Evolutionary conservation across 2,329 filamentous ascomycete genomes (phyloP), one percentile per base, ranked within the genome.

Genomic region (Arachnopeziza araneosa): DNA sequence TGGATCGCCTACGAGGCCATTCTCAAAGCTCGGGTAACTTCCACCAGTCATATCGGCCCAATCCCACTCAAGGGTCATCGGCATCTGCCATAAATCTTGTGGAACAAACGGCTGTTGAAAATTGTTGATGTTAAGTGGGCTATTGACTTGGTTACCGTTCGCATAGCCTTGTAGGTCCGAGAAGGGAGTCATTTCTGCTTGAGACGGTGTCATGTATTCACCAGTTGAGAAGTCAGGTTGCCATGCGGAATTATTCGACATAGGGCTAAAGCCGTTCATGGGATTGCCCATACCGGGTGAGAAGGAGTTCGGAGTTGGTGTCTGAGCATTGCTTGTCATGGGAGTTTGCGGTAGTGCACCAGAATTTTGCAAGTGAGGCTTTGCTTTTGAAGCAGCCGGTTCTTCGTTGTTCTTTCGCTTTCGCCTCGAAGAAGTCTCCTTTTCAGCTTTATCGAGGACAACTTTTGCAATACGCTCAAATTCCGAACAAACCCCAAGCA

Each of bases 401-500:
- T 71, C 68, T 9, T 88, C 86, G 52, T 84, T 79, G 63, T 83
- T 86, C 80, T 96, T 97, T 62, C 93, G 85, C 79, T 98, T 98
- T 60, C 91, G 85, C 61, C 90, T 85, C 5, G 68, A 68, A 1
- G 69, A 70, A 19, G 61, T 66, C n/a, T 98, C 93, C 69, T 89
- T 91, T 71, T 98, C 93, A 0, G 91, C 85, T 73, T 93, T 96
- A 61, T 98, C 93, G 52, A 98, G 86, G 9, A 96, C 91, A 2
- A 92, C 86, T 70, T 88, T 91, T 44, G 92, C 92, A 65, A 99
- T 97, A 60, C 95, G 86, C 73, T 96, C 93, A 68, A 99, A 99
- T 70, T 99, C 95, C n/a, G 90, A 85, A 74, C 93, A 98, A 1
- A 98, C 88, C 24, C 88, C 89, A 21, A 97, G 83, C 91, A 98